phyloP scores from a whole-genome alignment of 202 grass and related monocot genomes.

The Carex arenaria region DNA sequence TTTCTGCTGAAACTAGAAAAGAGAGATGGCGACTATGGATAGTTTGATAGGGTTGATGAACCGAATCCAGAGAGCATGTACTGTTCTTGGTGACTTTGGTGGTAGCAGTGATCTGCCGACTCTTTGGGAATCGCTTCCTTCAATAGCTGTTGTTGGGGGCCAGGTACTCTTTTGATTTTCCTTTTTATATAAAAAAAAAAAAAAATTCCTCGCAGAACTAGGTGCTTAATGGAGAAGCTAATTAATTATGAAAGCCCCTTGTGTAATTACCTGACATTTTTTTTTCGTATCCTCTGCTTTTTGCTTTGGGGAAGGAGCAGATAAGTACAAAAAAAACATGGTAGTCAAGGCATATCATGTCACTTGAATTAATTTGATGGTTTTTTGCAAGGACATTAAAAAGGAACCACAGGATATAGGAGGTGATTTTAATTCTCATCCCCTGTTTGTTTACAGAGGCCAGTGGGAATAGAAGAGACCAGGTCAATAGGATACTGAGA shows the following conservation, averaged over 20 bases:
- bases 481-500: neutral
- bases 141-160: constrained; percentile 74
- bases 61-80: constrained; percentile 68
- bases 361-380: neutral
- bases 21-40: constrained; percentile 42
- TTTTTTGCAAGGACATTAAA: neutral
- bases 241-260: neutral
- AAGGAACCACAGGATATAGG: neutral
- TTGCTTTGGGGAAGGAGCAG: neutral
- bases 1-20: neutral
- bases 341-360: neutral
- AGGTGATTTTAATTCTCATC: neutral
- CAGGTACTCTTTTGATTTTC: constrained; percentile 30
- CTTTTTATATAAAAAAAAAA: neutral
- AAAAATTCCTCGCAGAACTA: neutral
- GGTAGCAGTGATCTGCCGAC: constrained; percentile 36
- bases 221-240: neutral
- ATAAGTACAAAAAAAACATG: neutral
- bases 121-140: constrained; percentile 70
- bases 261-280: neutral
- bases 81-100: constrained; percentile 57
- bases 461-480: neutral
- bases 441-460: neutral
- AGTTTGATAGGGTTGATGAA: constrained; percentile 63
- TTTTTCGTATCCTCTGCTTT: neutral